phyloP scores from a whole-genome alignment of 1,139 yeast genomes.

The Hyphopichia fennica region DNA sequence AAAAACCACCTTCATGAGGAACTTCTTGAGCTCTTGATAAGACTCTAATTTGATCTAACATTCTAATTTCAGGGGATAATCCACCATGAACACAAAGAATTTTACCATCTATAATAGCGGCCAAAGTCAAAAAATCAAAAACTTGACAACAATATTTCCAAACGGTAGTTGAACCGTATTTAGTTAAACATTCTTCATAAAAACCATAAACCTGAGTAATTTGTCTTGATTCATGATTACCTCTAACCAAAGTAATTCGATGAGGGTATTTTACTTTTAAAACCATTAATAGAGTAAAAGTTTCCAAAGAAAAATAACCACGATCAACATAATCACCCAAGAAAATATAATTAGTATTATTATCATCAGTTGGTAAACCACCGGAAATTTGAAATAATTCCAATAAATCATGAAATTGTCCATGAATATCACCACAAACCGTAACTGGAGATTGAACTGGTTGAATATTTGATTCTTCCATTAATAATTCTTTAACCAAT shows the following conservation, averaged over 20 bases:
- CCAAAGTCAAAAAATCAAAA: slow-evolving; percentile 86
- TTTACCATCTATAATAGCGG: slow-evolving; percentile 93
- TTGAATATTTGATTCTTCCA: slow-evolving; percentile 85
- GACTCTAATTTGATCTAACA: slow-evolving; percentile 94
- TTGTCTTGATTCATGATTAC: slow-evolving; percentile 93
- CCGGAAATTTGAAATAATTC: slow-evolving; percentile 91
- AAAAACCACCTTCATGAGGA: slow-evolving; percentile 98
- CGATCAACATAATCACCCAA: slow-evolving; percentile 96
- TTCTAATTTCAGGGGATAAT: slow-evolving; percentile 93
- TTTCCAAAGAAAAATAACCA: slow-evolving; percentile 91
- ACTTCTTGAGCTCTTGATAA: slow-evolving; percentile 98
- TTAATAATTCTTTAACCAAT: slow-evolving; percentile 78
- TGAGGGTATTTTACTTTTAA: slow-evolving; percentile 85
- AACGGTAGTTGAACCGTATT: slow-evolving; percentile 94
- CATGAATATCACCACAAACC: slow-evolving; percentile 98
- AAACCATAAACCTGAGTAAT: slow-evolving; percentile 94
- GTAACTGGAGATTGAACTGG: slow-evolving; percentile 98
- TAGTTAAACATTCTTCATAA: slow-evolving; percentile 87
- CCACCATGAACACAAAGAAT: slow-evolving; percentile 96
- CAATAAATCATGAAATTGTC: slow-evolving; percentile 92
- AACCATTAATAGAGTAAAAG: slow-evolving; percentile 89
- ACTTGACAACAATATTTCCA: slow-evolving; percentile 98
- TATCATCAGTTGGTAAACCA: slow-evolving; percentile 69
- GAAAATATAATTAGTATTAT: slow-evolving; percentile 66
- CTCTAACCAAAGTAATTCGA: slow-evolving; percentile 84